Base-by-base conservation (phyloP, 2,329 filamentous ascomycete genomes). In the Paraphoma sp. region DNA sequence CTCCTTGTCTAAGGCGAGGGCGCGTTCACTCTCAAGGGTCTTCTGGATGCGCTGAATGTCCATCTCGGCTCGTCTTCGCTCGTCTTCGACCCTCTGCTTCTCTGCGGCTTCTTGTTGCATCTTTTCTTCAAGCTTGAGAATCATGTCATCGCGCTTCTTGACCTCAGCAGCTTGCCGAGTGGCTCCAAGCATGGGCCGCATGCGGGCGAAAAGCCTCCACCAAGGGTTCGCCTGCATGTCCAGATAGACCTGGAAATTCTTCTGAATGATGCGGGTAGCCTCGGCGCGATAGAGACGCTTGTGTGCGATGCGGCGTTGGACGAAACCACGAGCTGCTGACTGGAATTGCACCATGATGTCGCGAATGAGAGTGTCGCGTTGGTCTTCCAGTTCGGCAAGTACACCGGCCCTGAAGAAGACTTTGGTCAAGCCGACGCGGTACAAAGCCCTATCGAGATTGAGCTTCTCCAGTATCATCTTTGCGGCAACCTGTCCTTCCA, bases 351-450 rank as follows among this genome's bases (percentile, higher is more conserved):
- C 88, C 86, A 99, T 93, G 73, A 99, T 97, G 62, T 97, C 90
- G 7, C 91, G 90, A 65, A 99, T 98, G 17, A 99, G 83, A 2
- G 91, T 84, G 75, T 99, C 95, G 54, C 95, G 89, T 75, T 96
- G 91, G 76, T 98, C 96, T 85, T 99, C 95, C 12, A 99, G 83
- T 75, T 99, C 95, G 38, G 95, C 95, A 45, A 99, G 84, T 2
- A 99, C 94, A 56, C 95, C 95, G 43, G 95, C 93, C 60, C 96
- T 86, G 84, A 99, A 99, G 80, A 99, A 99, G 11, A 99, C 94
- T 77, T 99, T 99, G 23, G 93, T 97, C 54, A 97, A 82, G 68
- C 95, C 95, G 54, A 99, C 93, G 18, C 96, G 90, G 76, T 96
- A 99, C 62, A 96, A 86, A 10, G 92, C 85, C 62, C 84, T 89